Base-by-base conservation (phyloP, 371 early-diverging fungal genomes). In the Mucor saturninus region DNA sequence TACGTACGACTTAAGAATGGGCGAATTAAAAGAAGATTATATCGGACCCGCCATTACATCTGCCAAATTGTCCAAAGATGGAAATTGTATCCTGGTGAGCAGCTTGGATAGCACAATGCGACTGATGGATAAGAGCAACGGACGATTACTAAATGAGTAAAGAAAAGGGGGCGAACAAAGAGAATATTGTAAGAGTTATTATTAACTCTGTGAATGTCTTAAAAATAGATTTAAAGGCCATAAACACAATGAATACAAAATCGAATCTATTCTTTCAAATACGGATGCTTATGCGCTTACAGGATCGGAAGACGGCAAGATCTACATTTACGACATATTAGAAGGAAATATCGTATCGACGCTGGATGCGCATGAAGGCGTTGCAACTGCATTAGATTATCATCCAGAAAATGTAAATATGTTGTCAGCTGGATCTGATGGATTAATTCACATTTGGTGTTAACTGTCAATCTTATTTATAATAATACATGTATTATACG, bases 281-380 rank as follows among this genome's bases (percentile, higher is more conserved):
- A 86, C 83, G 38, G 95, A 93, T 64, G 85, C 90, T 0, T 69
- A 86, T 66, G 92, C 93, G 2, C 78, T 94, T 40, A 91, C 93
- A 57, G 98, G 98, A 5, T 93, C 93, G 28, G 97, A 97, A 68
- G 94, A 96, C 64, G 95, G 95, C n/a, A 74, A 76, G 43, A 86
- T 96, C 2, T 86, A 84, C 65, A 79, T 91, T 51, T 97, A 96
- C 93, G 93, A 95, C 74, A 75, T 93, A 30, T 76, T 93, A 8
- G 92, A 90, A 66, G 91, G 80, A 35, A 73, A 50, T 4, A 26
- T 62, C 14, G 57, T 69, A 6, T 49, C 59, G 8, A 54, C 56
- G 15, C 35, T 74, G 7, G 55, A 74, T 29, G 65, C 62, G 4
- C 83, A 84, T 39, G 52, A 67, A 30, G 76, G 80, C 15, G 62